Evolutionary conservation across 306 rosid genomes (phyloP), one percentile per base, ranked within the genome.

Genomic region (Urtica urens): DNA sequence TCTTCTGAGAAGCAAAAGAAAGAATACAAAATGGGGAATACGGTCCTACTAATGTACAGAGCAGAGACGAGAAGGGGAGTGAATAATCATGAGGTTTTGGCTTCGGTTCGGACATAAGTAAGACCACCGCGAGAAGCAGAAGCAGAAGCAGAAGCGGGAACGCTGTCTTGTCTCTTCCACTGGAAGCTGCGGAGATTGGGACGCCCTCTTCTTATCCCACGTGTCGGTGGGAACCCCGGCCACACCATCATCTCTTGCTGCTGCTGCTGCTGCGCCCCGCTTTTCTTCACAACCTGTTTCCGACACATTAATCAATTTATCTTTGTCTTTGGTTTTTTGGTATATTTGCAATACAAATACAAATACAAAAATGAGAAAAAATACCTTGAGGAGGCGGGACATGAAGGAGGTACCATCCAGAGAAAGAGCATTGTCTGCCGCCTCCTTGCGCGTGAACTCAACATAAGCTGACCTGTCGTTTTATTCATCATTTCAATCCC

Each of bases 381-480:
- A 35, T 85, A 90, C 99, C 99, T 92, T 92, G 38, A 92, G 94
- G 58, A 92, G 74, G 34, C 99, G 71, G 20, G 99, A 85, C 99
- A 92, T 67, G 51, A 82, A 92, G 34, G 96, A 92, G 31, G 94
- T 85, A 28, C 95, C 86, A 55, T 92, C 95, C 45, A 92, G 67
- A 69, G 99, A 75, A 62, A 92, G 55, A 24, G 99, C 96, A 53
- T 72, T 79, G 42, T 92, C 87, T 30, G 96, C 92, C 2, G 94
- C 87, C 47, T 79, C 99, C 72, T 75, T 92, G 44, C 76, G 77
- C 84, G 80, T 79, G 78, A 92, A 92, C 71, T 92, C 99, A 38
- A 92, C 87, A 46, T 73, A 82, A 47, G 99, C 99, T 0, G 92
- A 78, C 76, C 99, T 92, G 94, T 59, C 70, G n/a, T n/a, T n/a